Evolutionary conservation across 106 monocot species (phyloP).

Genomic region (Apostasia ramifera): DNA sequence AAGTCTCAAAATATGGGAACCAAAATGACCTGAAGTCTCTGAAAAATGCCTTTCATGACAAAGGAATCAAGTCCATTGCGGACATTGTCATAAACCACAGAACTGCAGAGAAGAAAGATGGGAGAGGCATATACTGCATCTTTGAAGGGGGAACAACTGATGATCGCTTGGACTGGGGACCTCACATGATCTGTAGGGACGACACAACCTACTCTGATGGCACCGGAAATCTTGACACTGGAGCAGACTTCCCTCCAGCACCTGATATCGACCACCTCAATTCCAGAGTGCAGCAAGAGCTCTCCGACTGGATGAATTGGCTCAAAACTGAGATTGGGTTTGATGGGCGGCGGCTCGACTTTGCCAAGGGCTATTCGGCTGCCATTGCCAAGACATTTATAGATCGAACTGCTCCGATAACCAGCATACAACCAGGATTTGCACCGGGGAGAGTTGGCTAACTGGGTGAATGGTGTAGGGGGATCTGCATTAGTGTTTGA

Average conservation of each 20-base stretch:
- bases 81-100: conserved; percentile 81
- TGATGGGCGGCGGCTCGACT: conserved; percentile 63
- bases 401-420: conserved; percentile 27
- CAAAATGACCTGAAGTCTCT: conserved; percentile 37
- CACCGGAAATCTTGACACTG: conserved; percentile 66
- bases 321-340: conserved; percentile 55
- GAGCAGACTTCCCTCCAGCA: conserved; percentile 31
- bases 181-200: conserved; percentile 53
- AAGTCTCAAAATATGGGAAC: conserved; percentile 50
- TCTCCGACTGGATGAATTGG: conserved; percentile 62
- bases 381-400: conserved; percentile 39
- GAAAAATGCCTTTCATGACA: conserved; percentile 38
- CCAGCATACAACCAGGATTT: conserved; percentile 35
- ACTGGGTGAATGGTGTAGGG: conserved; percentile 76
- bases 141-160: conserved; percentile 76
- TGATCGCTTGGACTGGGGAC: conserved; percentile 60
- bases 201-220: conserved; percentile 57
- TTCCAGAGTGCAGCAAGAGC: conserved; percentile 43
- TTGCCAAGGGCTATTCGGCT: conserved; percentile 48
- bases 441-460: conserved; percentile 78
- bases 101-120: conserved; percentile 36
- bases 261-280: conserved; percentile 71
- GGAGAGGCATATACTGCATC: conserved; percentile 55
- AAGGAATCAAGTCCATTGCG: conserved; percentile 42
- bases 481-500: conserved; percentile 81